Conservation (phyloP, 1,284 basidiomycete species). For the Irpex rosettiformis region DNA sequence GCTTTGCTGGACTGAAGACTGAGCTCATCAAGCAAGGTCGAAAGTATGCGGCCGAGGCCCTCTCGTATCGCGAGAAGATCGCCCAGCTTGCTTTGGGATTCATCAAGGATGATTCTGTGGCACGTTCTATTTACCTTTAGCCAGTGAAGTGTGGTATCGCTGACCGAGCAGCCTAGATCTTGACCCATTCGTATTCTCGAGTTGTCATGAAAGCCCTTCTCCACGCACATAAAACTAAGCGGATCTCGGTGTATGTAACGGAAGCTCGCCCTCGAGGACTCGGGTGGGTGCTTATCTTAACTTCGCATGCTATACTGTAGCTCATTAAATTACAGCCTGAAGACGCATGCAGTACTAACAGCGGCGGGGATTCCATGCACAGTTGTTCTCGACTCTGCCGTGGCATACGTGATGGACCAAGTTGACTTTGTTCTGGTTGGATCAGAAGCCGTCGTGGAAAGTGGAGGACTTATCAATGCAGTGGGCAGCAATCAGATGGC, state of each 20-base stretch:
- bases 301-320: neutral
- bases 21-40: slow-evolving; percentile 78
- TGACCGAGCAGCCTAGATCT: slow-evolving; percentile 53
- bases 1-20: slow-evolving; percentile 78
- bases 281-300: slow-evolving; percentile 44
- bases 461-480: slow-evolving; percentile 85
- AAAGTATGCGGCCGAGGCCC: slow-evolving; percentile 75
- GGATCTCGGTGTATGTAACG: slow-evolving; percentile 97
- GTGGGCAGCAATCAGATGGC: slow-evolving; percentile 97
- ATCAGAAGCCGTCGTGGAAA: slow-evolving; percentile 96
- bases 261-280: slow-evolving; percentile 87
- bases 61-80: slow-evolving; percentile 87
- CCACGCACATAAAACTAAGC: slow-evolving; percentile 84
- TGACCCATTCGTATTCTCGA: slow-evolving; percentile 94
- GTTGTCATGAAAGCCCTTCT: slow-evolving; percentile 95
- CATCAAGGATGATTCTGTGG: slow-evolving; percentile 91
- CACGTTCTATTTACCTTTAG: slow-evolving; percentile 34
- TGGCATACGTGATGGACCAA: slow-evolving; percentile 95
- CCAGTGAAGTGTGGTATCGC: neutral
- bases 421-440: slow-evolving; percentile 92
- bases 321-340: slow-evolving; percentile 53
- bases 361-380: slow-evolving; percentile 91
- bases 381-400: slow-evolving; percentile 93
- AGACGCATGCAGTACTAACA: slow-evolving; percentile 82
- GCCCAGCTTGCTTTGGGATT: slow-evolving; percentile 88